Evolutionary conservation across 2,329 filamentous ascomycete species (phyloP), one percentile per base, ranked within the genome.

Genomic region (Aspergillus sp.): DNA sequence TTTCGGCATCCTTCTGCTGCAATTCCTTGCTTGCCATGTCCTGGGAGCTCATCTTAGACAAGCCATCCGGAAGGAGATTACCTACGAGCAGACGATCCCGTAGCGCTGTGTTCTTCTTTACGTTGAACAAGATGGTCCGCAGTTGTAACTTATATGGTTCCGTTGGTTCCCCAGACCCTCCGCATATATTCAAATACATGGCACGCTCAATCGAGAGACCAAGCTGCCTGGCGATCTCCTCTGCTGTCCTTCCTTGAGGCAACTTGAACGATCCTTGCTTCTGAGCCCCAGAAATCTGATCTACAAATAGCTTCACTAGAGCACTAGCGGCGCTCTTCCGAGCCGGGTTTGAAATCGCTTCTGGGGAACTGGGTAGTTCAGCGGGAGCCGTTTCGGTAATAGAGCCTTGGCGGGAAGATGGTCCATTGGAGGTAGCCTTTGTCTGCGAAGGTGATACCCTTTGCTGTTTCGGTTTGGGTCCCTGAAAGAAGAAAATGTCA

Each of bases 21-120:
- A 90, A 77, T 64, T 97, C 90, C 54, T 94, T 86, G 47, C 87
- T 94, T 1, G 89, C 89, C 76, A 98, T 87, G 60, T 96, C 88
- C 61, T 93, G 86, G 1, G 86, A 81, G 9, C 81, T 83, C 93
- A 98, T 96, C 44, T 80, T 79, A n/a, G 88, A 86, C 41, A 98
- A 75, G 47, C 81, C 80, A n/a, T 83, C 74, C 0, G 91, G 81
- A 5, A 83, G 80, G 33, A 96, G 73, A 30, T 77, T 80, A 44
- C 81, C 80, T 51, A 79, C 79, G n/a, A 97, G 73, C 45, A 98
- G 73, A 36, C 85, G 81, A 58, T 83, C 79, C 44, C 86, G 80
- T 40, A 98, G 74, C 56, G 88, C 82, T 46, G 82, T 71, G 65
- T 98, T 98, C 62, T 83, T 84, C 76, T 94, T 95, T 50, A 96